Percentiles rank a stretch among this genome's conserved stretches.
phyloP scores from a whole-genome alignment of 257 asterid genomes.

The Rhazya stricta region DNA sequence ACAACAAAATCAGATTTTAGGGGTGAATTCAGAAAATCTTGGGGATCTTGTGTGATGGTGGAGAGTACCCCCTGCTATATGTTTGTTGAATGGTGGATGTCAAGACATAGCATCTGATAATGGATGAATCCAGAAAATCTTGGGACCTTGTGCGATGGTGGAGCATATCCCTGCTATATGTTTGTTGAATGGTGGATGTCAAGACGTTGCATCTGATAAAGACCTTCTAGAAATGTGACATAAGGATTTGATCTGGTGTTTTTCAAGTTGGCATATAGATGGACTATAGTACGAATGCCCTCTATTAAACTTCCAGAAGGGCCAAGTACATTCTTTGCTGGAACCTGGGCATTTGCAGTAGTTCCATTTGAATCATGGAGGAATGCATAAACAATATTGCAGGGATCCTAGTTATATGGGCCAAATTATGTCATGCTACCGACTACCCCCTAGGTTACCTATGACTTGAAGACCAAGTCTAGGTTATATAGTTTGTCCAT shows the following conservation, averaged over 20 bases:
- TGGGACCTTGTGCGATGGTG: not conserved
- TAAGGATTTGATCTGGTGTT: not conserved
- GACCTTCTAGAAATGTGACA: constrained; percentile 2
- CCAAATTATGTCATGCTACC: not conserved
- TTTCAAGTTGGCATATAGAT: too few relatives aligned
- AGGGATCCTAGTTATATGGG: too few relatives aligned
- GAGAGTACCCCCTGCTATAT: not conserved
- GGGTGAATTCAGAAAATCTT: not conserved
- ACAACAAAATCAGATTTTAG: not conserved
- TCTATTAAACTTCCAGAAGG: not conserved
- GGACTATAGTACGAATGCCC: not conserved
- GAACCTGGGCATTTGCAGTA: not conserved
- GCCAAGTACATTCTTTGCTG: not conserved
- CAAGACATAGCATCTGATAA: not conserved
- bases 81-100: not conserved
- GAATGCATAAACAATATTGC: not conserved
- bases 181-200: not conserved
- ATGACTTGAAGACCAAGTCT: too few relatives aligned
- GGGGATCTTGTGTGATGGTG: not conserved
- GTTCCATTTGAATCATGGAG: not conserved
- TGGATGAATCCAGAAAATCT: not conserved
- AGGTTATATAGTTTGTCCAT: too few relatives aligned
- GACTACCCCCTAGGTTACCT: not conserved
- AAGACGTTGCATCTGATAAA: not conserved
- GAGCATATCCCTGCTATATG: not conserved